These are phyloP conservation scores for Hirschioporus abietinus DNA, from an alignment of 768 basidiomycete genomes.

Conservation along the genomic window DNA sequence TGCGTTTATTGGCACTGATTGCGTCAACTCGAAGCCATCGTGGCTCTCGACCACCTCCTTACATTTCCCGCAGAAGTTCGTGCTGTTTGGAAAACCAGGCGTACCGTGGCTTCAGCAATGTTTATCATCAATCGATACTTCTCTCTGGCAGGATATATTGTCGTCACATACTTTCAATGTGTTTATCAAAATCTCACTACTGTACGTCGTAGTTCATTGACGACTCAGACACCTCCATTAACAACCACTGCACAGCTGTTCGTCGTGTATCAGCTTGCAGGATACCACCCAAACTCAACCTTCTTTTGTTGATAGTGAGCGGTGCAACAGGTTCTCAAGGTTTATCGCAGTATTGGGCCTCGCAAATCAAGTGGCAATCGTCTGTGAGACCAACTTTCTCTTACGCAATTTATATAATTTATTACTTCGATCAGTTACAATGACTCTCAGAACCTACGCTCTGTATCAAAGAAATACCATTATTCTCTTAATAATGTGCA, in stretches of 20 bases:
- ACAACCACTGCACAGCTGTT: neutral
- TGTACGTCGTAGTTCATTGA: neutral
- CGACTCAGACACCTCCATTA: neutral
- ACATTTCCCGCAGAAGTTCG: conserved; percentile 10
- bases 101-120: neutral
- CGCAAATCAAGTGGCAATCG: neutral
- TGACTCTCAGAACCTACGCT: neutral
- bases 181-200: neutral
- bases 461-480: neutral
- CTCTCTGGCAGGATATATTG: neutral
- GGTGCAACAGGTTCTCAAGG: neutral
- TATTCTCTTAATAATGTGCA: neutral
- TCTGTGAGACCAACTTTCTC: neutral
- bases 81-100: conserved; percentile 6
- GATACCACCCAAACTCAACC: neutral
- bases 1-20: neutral
- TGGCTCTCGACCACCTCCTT: conserved; percentile 11
- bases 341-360: neutral
- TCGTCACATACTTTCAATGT: neutral
- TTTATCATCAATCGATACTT: neutral
- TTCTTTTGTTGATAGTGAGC: neutral
- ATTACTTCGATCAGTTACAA: neutral
- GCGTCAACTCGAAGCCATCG: conserved; percentile 1
- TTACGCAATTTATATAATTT: neutral
- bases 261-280: neutral